These are phyloP conservation scores for Parasarocladium wereldwijsianum DNA, from an alignment of 2,329 filamentous ascomycete species.

Conservation along the genomic window DNA sequence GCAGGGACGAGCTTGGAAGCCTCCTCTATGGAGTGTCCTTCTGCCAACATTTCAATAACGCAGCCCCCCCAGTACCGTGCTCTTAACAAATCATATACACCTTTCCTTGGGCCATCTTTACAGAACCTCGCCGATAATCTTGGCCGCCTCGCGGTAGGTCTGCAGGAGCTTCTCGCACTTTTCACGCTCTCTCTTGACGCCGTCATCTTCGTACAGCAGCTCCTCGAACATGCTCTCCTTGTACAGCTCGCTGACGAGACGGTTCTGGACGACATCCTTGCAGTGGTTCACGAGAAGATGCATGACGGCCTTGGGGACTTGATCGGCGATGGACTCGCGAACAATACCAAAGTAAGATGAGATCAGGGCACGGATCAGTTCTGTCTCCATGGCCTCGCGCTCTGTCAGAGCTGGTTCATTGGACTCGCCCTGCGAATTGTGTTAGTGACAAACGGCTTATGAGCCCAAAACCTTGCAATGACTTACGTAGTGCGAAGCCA, in stretches of 20 bases:
- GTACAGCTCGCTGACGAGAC: slow-evolving; percentile 89
- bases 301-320: slow-evolving; percentile 98
- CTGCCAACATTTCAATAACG: no score
- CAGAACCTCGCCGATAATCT: slow-evolving; percentile 94
- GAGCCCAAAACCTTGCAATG: neutral
- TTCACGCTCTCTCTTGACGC: slow-evolving; percentile 91
- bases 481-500: slow-evolving; percentile 46
- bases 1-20: no score
- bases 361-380: slow-evolving; percentile 90
- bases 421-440: slow-evolving; percentile 32
- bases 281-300: slow-evolving; percentile 96
- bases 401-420: slow-evolving; percentile 84
- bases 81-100: no score
- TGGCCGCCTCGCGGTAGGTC: slow-evolving; percentile 94
- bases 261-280: slow-evolving; percentile 95
- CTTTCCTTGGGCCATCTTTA: no score
- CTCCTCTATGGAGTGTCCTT: no score
- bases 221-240: slow-evolving; percentile 84
- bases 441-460: slow-evolving; percentile 2
- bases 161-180: slow-evolving; percentile 94
- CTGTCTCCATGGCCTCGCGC: slow-evolving; percentile 91
- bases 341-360: slow-evolving; percentile 99
- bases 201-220: slow-evolving; percentile 91
- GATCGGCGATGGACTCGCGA: slow-evolving; percentile 93
- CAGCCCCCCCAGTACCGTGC: no score